A percentile compares a stretch with the other conserved stretches of the same genome.
Evolutionary conservation across 352 stramenopile species (phyloP).

Genomic region (Phytophthora chlamydospora): DNA sequence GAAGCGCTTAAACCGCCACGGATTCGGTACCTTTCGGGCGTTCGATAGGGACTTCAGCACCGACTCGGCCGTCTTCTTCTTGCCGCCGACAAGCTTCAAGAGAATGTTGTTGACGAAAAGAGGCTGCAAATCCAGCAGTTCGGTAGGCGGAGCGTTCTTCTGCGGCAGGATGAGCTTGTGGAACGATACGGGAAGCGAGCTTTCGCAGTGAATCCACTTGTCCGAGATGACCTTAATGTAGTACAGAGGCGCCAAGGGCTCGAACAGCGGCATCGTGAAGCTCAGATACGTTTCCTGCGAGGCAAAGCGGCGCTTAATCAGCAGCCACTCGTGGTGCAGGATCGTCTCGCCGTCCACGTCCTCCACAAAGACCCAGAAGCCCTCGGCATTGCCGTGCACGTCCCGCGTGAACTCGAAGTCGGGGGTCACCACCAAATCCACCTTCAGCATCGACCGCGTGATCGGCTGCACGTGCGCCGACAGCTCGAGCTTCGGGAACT

Average conservation of each 20-base stretch:
- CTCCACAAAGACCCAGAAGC: slow-evolving; percentile 99
- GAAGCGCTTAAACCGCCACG: slow-evolving; percentile 92
- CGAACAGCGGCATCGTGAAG: slow-evolving; percentile 98
- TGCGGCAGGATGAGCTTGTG: slow-evolving; percentile 98
- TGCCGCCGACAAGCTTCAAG: slow-evolving; percentile 68
- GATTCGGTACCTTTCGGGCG: slow-evolving; percentile 41
- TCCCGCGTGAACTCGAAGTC: slow-evolving; percentile 98
- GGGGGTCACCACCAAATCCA: slow-evolving; percentile 95
- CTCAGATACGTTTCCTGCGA: slow-evolving; percentile 84
- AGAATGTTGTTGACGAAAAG: slow-evolving; percentile 91
- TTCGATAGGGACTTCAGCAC: slow-evolving; percentile 57
- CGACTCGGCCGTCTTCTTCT: slow-evolving; percentile 63
- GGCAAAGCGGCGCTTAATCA: slow-evolving; percentile 91
- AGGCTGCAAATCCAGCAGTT: slow-evolving; percentile 98
- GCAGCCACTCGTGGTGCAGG: slow-evolving; percentile 97
- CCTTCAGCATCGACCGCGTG: slow-evolving; percentile 96
- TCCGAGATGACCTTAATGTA: slow-evolving; percentile 98
- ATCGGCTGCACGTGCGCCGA: slow-evolving; percentile 98
- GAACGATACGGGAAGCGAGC: slow-evolving; percentile 97
- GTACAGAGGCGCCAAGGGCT: slow-evolving; percentile 98
- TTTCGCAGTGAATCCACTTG: slow-evolving; percentile 98
- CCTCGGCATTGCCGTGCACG: slow-evolving; percentile 95
- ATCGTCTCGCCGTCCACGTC: slow-evolving; percentile 99
- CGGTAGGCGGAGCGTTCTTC: slow-evolving; percentile 97
- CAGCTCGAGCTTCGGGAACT: slow-evolving; percentile 98